Evolutionary conservation across 768 basidiomycete genomes (phyloP).

Genomic region (Mycena crocata): DNA sequence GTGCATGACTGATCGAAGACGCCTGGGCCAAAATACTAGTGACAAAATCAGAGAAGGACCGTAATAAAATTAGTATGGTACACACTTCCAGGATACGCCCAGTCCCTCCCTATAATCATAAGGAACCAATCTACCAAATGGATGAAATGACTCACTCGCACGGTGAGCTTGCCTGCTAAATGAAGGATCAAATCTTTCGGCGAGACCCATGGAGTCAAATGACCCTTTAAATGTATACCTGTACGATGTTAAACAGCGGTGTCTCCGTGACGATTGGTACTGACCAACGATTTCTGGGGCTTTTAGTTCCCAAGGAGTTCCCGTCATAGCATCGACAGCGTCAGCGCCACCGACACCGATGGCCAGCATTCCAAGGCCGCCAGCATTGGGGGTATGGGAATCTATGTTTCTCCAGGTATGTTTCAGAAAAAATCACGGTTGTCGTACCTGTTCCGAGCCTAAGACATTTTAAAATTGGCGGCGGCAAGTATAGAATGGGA

Average conservation of each 20-base stretch:
- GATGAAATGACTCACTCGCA: slow-evolving; percentile 69
- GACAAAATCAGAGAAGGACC: neutral
- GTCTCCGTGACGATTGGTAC: neutral
- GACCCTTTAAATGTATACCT: slow-evolving; percentile 92
- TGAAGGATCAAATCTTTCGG: slow-evolving; percentile 97
- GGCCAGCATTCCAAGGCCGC: slow-evolving; percentile 94
- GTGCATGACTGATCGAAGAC: slow-evolving; percentile 93
- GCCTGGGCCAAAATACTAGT: slow-evolving; percentile 89
- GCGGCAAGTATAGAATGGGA: slow-evolving; percentile 6
- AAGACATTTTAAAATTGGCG: slow-evolving; percentile 19
- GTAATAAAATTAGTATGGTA: neutral
- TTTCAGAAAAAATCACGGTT: neutral
- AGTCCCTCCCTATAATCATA: slow-evolving; percentile 82
- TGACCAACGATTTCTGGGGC: slow-evolving; percentile 32
- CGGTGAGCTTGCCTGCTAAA: slow-evolving; percentile 93
- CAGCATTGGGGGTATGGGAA: slow-evolving; percentile 98
- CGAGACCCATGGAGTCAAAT: slow-evolving; percentile 91
- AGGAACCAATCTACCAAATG: neutral
- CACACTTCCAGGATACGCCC: slow-evolving; percentile 85
- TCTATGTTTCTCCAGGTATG: slow-evolving; percentile 57
- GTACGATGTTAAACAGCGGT: slow-evolving; percentile 8
- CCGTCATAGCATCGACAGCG: slow-evolving; percentile 97
- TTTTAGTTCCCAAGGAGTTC: slow-evolving; percentile 97
- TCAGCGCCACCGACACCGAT: slow-evolving; percentile 99
- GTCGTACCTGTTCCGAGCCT: slow-evolving; percentile 85